Evolutionary conservation across 139 green algal genomes (phyloP).

Genomic region (Diplosphaera chodatii): DNA sequence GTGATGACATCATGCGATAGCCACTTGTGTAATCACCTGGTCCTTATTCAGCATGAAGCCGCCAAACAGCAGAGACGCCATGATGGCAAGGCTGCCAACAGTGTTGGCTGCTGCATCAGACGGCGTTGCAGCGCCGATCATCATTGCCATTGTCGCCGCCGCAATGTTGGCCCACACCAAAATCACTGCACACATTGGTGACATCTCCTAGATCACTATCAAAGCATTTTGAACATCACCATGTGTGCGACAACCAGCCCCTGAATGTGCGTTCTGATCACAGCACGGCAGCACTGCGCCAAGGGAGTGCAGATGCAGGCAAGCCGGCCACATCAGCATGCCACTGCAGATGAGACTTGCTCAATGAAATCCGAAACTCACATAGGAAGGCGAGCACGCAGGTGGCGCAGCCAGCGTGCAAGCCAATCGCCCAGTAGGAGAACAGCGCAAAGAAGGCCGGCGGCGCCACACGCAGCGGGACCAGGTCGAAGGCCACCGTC

Average conservation of each 20-base stretch:
- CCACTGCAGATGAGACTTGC: too few species aligned
- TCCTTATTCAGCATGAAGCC: constrained; percentile 74
- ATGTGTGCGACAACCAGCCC: too few species aligned
- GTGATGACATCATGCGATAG: background rate
- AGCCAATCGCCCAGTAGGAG: constrained; percentile 52
- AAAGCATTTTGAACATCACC: too few species aligned
- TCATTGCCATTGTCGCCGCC: constrained; percentile 45
- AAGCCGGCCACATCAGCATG: too few species aligned
- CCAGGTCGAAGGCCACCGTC: constrained; percentile 59
- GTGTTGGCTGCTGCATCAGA: constrained; percentile 59
- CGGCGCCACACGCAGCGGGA: constrained; percentile 57
- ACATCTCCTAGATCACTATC: too few species aligned
- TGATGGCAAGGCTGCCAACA: constrained; percentile 44
- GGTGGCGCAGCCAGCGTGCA: constrained; percentile 44
- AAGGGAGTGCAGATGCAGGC: too few species aligned
- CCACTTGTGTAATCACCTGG: background rate
- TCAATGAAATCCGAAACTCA: background rate
- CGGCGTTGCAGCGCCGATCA: constrained; percentile 49
- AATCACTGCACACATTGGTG: background rate
- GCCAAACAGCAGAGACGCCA: constrained; percentile 64
- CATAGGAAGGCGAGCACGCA: constrained; percentile 53
- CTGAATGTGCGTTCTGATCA: too few species aligned
- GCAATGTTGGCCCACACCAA: constrained; percentile 45
- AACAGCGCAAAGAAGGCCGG: constrained; percentile 63
- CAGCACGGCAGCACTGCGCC: too few species aligned